Conservation (phyloP, 805 yeast genomes). For the Scheffersomyces ergatensis region DNA sequence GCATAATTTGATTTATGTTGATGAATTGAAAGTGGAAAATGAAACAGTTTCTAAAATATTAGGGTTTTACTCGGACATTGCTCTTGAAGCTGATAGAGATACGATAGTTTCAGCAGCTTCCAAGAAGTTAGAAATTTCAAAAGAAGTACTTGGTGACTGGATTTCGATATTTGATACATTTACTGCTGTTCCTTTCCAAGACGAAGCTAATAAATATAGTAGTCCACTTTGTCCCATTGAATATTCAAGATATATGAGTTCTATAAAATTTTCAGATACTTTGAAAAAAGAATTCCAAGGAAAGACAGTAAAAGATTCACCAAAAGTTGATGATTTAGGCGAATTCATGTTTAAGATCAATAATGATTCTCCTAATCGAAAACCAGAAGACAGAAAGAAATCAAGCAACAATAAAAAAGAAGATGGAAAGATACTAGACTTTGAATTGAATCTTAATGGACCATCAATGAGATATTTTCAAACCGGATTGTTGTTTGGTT, state of each 20-base stretch:
- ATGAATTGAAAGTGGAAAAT: slow-evolving; percentile 25
- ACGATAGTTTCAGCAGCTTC: slow-evolving; percentile 8
- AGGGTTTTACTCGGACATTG: slow-evolving; percentile 9
- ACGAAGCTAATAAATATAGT: slow-evolving; percentile 15
- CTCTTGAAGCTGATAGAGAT: slow-evolving; percentile 13
- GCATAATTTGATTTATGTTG: slow-evolving; percentile 21
- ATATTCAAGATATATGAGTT: slow-evolving; percentile 10
- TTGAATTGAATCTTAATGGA: slow-evolving; percentile 22
- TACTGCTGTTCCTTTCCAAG: slow-evolving; percentile 22
- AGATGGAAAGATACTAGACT: slow-evolving; percentile 11
- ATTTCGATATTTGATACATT: slow-evolving; percentile 26
- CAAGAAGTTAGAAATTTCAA: slow-evolving; percentile 10
- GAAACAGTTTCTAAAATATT: slow-evolving; percentile 20
- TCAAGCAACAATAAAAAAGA: slow-evolving; percentile 4
- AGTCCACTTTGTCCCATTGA: slow-evolving; percentile 29
- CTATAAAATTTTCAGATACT: slow-evolving; percentile 5
- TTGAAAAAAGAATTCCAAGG: not conserved
- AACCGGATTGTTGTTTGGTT: slow-evolving; percentile 28
- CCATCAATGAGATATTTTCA: slow-evolving; percentile 25
- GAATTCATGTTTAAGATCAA: too few species aligned
- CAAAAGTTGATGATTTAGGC: too few species aligned
- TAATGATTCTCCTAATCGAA: slow-evolving; percentile 3
- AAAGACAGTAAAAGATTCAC: slow-evolving; percentile 4
- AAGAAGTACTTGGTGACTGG: slow-evolving; percentile 22
- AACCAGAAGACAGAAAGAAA: slow-evolving; percentile 5